phyloP scores from a whole-genome alignment of 768 basidiomycete species.

The Tylopilus felleus region DNA sequence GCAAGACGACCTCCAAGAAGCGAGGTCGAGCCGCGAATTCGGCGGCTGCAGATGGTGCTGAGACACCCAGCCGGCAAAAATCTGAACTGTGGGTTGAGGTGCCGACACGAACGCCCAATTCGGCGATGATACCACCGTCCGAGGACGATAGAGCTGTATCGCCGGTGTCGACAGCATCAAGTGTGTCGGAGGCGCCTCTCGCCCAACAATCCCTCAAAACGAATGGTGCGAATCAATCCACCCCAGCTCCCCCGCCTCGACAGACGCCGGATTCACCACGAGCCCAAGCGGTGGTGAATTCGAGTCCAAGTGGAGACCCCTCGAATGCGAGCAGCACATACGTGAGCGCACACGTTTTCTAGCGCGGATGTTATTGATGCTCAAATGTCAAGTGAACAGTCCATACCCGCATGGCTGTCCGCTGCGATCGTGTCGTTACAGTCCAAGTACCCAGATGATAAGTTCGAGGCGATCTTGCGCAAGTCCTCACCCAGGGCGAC shows the following conservation, averaged over 20 bases:
- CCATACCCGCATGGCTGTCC: slow-evolving; percentile 69
- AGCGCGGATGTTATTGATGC: slow-evolving; percentile 31
- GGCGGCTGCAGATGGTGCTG: slow-evolving; percentile 39
- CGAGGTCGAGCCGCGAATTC: slow-evolving; percentile 33
- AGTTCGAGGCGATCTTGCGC: slow-evolving; percentile 71
- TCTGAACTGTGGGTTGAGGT: slow-evolving; percentile 37
- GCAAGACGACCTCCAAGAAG: slow-evolving; percentile 54
- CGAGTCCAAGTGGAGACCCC: slow-evolving; percentile 18
- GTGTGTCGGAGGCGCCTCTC: slow-evolving; percentile 71
- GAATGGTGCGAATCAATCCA: slow-evolving; percentile 44
- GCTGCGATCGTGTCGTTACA: slow-evolving; percentile 65
- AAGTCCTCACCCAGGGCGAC: slow-evolving; percentile 51
- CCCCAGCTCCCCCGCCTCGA: slow-evolving; percentile 17
- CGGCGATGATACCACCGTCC: slow-evolving; percentile 28
- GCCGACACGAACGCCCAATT: slow-evolving; percentile 31
- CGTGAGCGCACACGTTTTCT: slow-evolving; percentile 23
- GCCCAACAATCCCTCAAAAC: slow-evolving; percentile 56
- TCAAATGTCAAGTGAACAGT: slow-evolving; percentile 33
- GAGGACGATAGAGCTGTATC: slow-evolving; percentile 59
- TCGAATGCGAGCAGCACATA: slow-evolving; percentile 19
- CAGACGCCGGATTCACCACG: slow-evolving; percentile 27
- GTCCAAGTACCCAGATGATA: slow-evolving; percentile 73
- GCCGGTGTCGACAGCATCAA: slow-evolving; percentile 71
- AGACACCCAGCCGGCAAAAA: slow-evolving; percentile 48
- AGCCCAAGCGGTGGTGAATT: slow-evolving; percentile 3